Conservation (phyloP, 1,284 basidiomycete species). For the Pseudomicrostroma phylloplanum region DNA sequence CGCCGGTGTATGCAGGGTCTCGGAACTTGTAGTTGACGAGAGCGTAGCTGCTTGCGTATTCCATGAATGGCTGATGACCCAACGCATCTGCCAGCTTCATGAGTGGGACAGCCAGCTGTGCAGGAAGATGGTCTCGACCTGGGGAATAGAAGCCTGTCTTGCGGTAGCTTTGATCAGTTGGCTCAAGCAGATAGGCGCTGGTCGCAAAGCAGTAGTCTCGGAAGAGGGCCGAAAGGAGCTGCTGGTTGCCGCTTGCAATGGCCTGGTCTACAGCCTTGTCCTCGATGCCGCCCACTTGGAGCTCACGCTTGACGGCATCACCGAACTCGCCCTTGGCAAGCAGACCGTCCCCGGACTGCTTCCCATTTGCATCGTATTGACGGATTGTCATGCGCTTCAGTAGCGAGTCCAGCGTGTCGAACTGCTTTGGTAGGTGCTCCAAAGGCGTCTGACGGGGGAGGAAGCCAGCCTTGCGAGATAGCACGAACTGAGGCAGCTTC, state of each 20-base stretch:
- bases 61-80: constrained; percentile 42
- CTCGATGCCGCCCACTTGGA: constrained; percentile 22
- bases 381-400: constrained; percentile 45
- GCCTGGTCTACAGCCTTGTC: constrained; percentile 26
- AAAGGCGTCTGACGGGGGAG: constrained; percentile 38
- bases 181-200: constrained; percentile 44
- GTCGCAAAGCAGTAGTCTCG: constrained; percentile 45
- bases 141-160: constrained; percentile 35
- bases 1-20: constrained; percentile 20
- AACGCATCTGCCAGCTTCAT: constrained; percentile 38
- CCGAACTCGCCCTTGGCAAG: constrained; percentile 42
- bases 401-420: constrained; percentile 29
- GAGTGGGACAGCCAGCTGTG: constrained; percentile 35
- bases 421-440: constrained; percentile 25
- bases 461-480: constrained; percentile 33
- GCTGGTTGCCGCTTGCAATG: constrained; percentile 24
- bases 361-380: constrained; percentile 27
- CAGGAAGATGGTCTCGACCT: constrained; percentile 30
- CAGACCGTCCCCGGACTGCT: constrained; percentile 29
- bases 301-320: constrained; percentile 34
- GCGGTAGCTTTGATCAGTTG: constrained; percentile 32
- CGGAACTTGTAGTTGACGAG: constrained; percentile 37
- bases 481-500: constrained; percentile 31
- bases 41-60: constrained; percentile 22
- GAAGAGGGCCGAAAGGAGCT: constrained; percentile 45